Conservation (phyloP, 345 rosid genomes). For the Brassica nigra region DNA sequence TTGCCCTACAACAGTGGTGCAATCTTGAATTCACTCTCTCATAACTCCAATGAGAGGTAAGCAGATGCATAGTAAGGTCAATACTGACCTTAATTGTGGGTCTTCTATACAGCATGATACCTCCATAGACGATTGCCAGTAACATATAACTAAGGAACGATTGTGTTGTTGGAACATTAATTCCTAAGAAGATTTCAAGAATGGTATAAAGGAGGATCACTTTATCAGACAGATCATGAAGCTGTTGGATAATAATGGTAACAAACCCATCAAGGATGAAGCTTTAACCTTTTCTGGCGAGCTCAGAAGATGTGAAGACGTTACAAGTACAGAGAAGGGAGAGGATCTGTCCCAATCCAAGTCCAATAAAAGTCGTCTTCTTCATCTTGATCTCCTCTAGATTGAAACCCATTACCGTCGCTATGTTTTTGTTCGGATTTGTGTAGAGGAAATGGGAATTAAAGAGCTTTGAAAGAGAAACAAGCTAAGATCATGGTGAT, state of each 20-base stretch:
- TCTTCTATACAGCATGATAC: slow-evolving; percentile 49
- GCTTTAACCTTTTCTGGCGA: slow-evolving; percentile 62
- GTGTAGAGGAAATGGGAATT: not conserved
- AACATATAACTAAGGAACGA: slow-evolving; percentile 51
- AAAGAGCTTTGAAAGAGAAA: not conserved
- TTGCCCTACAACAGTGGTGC: slow-evolving; percentile 57
- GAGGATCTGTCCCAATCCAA: slow-evolving; percentile 75
- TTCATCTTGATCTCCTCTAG: slow-evolving; percentile 52
- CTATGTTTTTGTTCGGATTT: not conserved
- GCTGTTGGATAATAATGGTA: not conserved
- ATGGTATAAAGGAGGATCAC: not conserved
- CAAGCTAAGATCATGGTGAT: not conserved
- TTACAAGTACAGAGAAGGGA: slow-evolving; percentile 62
- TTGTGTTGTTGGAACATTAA: slow-evolving; percentile 67
- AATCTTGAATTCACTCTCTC: not conserved
- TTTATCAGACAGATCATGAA: not conserved
- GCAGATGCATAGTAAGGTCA: not conserved
- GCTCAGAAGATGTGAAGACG: slow-evolving; percentile 58
- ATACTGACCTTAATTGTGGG: slow-evolving; percentile 50
- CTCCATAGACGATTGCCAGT: slow-evolving; percentile 13
- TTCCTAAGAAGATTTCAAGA: slow-evolving; percentile 38
- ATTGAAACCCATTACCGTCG: slow-evolving; percentile 35
- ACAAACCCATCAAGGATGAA: not conserved
- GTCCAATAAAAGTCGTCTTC: slow-evolving; percentile 65
- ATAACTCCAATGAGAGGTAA: not conserved